phyloP scores from a whole-genome alignment of 306 rosid species.

The Trifolium repens region DNA sequence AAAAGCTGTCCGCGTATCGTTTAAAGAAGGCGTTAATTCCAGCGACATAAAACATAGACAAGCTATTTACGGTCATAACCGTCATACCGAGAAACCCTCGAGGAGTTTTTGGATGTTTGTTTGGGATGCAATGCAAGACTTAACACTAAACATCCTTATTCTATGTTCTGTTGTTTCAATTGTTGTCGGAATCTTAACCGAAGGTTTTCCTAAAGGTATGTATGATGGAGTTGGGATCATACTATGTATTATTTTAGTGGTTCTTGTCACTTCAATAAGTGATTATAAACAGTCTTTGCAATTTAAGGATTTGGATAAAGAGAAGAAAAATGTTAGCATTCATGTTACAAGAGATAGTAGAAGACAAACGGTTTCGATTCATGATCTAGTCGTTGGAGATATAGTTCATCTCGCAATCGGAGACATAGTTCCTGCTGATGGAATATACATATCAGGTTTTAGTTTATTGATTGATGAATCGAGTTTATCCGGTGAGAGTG shows the following conservation, averaged over 20 bases:
- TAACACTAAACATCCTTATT: constrained; percentile 78
- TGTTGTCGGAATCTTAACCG: constrained; percentile 80
- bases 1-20: constrained; percentile 49
- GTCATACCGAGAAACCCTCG: constrained; percentile 63
- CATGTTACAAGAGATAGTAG: constrained; percentile 80
- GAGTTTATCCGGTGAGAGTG: constrained; percentile 90
- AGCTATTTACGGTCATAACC: constrained; percentile 59
- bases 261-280: constrained; percentile 79
- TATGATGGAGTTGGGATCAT: constrained; percentile 91
- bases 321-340: constrained; percentile 73
- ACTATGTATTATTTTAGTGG: constrained; percentile 69
- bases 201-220: constrained; percentile 87
- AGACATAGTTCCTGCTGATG: constrained; percentile 89
- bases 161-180: constrained; percentile 63
- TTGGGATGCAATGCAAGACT: constrained; percentile 94
- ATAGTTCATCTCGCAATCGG: constrained; percentile 78
- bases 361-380: constrained; percentile 73
- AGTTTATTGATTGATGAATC: constrained; percentile 79
- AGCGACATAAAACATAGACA: constrained; percentile 58
- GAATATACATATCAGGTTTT: constrained; percentile 71
- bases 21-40: constrained; percentile 60
- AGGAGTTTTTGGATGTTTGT: constrained; percentile 84
- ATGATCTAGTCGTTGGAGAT: constrained; percentile 86
- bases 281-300: constrained; percentile 86
- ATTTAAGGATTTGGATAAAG: constrained; percentile 82